Evolutionary conservation across 1,284 basidiomycete species (phyloP).

Genomic region (Pisolithus thermaeus): DNA sequence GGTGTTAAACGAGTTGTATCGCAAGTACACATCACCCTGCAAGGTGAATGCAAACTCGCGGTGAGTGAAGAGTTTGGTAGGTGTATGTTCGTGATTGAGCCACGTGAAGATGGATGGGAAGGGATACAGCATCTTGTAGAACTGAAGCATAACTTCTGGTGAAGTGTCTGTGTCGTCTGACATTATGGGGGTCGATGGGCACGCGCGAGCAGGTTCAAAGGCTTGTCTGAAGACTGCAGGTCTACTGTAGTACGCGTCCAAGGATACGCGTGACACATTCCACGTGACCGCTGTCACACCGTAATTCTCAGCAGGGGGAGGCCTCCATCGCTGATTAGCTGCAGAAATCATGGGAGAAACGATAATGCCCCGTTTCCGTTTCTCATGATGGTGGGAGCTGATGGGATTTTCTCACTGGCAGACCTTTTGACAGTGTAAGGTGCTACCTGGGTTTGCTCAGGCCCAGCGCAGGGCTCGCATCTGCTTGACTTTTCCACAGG

Average conservation of each 20-base stretch:
- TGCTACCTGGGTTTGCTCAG: too few relatives aligned
- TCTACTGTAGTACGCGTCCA: background rate
- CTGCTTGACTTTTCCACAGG: too few relatives aligned
- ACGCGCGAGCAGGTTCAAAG: too few relatives aligned
- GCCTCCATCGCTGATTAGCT: too few relatives aligned
- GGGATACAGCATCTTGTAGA: constrained; percentile 90
- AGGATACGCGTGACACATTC: constrained; percentile 12
- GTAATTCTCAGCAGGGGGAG: background rate
- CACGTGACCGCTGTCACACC: constrained; percentile 14
- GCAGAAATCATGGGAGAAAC: too few relatives aligned
- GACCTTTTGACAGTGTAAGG: too few relatives aligned
- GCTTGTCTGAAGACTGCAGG: too few relatives aligned
- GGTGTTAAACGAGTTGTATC: constrained; percentile 88
- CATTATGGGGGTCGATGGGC: background rate
- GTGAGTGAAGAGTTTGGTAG: constrained; percentile 77
- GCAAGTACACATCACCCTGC: constrained; percentile 86
- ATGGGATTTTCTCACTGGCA: too few relatives aligned
- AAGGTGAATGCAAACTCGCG: constrained; percentile 98
- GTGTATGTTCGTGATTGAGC: constrained; percentile 87
- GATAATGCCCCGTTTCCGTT: too few relatives aligned
- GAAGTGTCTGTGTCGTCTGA: constrained; percentile 19
- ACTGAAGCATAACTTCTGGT: constrained; percentile 72
- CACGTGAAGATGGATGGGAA: constrained; percentile 93
- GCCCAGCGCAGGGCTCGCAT: too few relatives aligned
- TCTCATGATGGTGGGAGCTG: too few relatives aligned